A percentile compares a stretch with the other conserved stretches of the same genome.
Evolutionary conservation across 2,329 filamentous ascomycete species (phyloP).

Genomic region (Fusarium sp.): DNA sequence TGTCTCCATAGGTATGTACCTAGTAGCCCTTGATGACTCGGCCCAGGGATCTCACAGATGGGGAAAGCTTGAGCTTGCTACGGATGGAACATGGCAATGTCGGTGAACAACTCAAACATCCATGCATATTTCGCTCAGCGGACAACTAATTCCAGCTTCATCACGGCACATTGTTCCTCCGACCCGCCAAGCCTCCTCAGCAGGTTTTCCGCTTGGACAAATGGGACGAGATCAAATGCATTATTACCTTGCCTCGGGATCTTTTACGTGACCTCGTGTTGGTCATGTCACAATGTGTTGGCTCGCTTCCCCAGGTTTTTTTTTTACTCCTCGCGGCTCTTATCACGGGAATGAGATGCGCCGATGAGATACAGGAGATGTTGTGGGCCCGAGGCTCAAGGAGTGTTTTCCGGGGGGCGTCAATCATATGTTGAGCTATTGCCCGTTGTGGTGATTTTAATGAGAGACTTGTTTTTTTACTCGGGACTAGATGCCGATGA

Average conservation of each 20-base stretch:
- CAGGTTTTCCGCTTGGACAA: background rate
- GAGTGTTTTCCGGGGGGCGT: background rate
- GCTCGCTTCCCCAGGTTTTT: constrained; percentile 11
- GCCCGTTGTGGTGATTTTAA: background rate
- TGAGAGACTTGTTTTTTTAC: background rate
- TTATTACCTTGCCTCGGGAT: background rate
- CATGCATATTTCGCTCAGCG: background rate
- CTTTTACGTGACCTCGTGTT: background rate
- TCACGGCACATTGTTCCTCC: background rate
- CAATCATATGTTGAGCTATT: background rate
- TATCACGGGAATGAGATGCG: background rate
- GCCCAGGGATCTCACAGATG: background rate
- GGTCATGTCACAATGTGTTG: background rate
- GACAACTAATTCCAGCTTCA: background rate
- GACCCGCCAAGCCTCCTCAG: background rate
- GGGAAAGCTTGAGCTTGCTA: background rate
- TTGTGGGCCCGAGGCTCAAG: background rate
- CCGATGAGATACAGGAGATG: constrained; percentile 1
- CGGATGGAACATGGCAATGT: background rate
- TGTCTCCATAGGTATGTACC: background rate
- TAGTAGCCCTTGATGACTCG: background rate
- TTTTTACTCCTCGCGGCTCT: background rate
- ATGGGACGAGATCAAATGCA: background rate
- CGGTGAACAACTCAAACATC: background rate
- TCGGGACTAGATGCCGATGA: background rate